Conservation (phyloP, 495 filamentous ascomycete species). For the Halenospora varia region DNA sequence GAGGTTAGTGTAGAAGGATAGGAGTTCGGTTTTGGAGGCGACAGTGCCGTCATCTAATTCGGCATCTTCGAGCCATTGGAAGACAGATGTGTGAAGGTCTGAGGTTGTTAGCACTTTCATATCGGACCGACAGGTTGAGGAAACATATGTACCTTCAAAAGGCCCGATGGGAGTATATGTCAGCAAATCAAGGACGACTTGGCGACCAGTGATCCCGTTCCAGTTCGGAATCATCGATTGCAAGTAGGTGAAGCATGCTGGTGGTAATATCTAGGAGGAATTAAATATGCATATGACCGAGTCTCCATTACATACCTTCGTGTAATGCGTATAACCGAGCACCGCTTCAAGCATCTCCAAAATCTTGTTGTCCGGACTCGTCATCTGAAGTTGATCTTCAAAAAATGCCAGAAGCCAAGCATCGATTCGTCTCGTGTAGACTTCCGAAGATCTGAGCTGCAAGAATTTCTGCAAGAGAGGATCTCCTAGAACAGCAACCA, state of each 20-base stretch:
- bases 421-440: constrained; percentile 51
- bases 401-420: constrained; percentile 64
- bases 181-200: constrained; percentile 62
- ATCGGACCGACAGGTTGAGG: neutral
- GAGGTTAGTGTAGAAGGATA: constrained; percentile 69
- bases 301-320: constrained; percentile 48
- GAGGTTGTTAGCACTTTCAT: constrained; percentile 10
- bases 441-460: constrained; percentile 55
- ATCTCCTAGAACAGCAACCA: constrained; percentile 72
- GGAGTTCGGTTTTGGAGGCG: constrained; percentile 47
- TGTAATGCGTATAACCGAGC: constrained; percentile 54
- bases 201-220: constrained; percentile 58
- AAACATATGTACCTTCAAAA: constrained; percentile 45
- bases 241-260: constrained; percentile 60
- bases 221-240: constrained; percentile 57
- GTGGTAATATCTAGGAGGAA: constrained; percentile 50
- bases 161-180: constrained; percentile 56
- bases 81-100: constrained; percentile 48
- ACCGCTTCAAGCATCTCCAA: constrained; percentile 54
- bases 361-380: constrained; percentile 45
- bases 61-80: constrained; percentile 55
- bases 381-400: constrained; percentile 50
- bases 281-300: constrained; percentile 6
- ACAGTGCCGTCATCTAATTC: constrained; percentile 46
- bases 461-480: constrained; percentile 75